Evolutionary conservation across 345 rosid species (phyloP).

Genomic region (Eucalyptus pauciflora): DNA sequence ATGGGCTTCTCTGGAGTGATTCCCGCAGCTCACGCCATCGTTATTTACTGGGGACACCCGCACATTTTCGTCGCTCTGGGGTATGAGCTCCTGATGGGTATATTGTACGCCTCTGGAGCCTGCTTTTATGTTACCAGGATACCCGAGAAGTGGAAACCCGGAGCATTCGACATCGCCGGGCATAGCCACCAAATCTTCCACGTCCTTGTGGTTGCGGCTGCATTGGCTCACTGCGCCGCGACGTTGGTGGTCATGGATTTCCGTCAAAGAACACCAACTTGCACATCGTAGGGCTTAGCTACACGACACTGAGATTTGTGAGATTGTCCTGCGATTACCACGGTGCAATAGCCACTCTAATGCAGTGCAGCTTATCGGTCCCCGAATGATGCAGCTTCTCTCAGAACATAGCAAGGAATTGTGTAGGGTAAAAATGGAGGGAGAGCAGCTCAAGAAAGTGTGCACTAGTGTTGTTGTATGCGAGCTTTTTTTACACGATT

Average conservation of each 20-base stretch:
- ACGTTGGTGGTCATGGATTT: constrained; percentile 69
- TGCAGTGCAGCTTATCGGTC: neutral
- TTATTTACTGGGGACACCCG: constrained; percentile 53
- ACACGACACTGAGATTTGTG: neutral
- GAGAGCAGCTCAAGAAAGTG: neutral
- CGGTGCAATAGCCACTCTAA: neutral
- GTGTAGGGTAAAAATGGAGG: neutral
- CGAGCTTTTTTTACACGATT: neutral
- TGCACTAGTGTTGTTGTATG: neutral
- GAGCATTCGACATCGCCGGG: constrained; percentile 88
- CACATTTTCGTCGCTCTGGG: constrained; percentile 41
- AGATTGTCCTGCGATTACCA: neutral
- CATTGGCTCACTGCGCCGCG: constrained; percentile 78
- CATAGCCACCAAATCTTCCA: constrained; percentile 98
- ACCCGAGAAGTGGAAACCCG: constrained; percentile 92
- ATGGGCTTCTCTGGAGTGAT: constrained; percentile 89
- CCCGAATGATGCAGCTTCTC: neutral
- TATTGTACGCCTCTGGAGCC: constrained; percentile 63
- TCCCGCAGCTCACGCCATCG: constrained; percentile 73
- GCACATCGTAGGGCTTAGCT: constrained; percentile 3
- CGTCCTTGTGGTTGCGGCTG: constrained; percentile 78
- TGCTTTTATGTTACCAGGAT: constrained; percentile 56
- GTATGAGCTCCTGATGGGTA: constrained; percentile 73
- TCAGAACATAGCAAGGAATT: neutral
- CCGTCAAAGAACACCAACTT: constrained; percentile 49